These are phyloP conservation scores for Hemileccinum rubropunctum DNA, from an alignment of 768 basidiomycete species.

Conservation along the genomic window DNA sequence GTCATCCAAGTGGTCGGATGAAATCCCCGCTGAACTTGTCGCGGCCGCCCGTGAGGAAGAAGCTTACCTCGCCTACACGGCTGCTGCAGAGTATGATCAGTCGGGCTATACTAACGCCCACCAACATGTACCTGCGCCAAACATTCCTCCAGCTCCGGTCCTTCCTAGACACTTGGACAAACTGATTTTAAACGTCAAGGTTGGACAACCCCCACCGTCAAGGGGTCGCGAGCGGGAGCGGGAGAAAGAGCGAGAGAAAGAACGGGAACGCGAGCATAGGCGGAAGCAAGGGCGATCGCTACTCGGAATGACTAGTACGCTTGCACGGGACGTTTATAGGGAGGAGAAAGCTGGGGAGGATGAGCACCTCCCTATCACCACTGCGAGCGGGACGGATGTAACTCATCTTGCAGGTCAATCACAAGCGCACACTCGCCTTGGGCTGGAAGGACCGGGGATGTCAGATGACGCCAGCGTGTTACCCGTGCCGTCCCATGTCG, in stretches of 20 bases:
- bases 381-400: constrained; percentile 39
- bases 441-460: constrained; percentile 41
- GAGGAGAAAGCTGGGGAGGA: constrained; percentile 21
- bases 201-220: constrained; percentile 31
- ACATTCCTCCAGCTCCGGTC: constrained; percentile 83
- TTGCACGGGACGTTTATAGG: constrained; percentile 26
- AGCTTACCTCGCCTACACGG: constrained; percentile 49
- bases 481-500: constrained; percentile 91
- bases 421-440: constrained; percentile 30
- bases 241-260: constrained; percentile 35
- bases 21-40: constrained; percentile 74
- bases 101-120: constrained; percentile 35
- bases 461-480: constrained; percentile 89
- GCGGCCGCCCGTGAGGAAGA: constrained; percentile 86
- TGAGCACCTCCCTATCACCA: constrained; percentile 31
- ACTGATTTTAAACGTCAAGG: constrained; percentile 74
- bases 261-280: constrained; percentile 31
- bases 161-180: constrained; percentile 92
- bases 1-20: constrained; percentile 63
- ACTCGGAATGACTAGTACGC: constrained; percentile 35
- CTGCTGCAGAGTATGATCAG: constrained; percentile 33
- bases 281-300: constrained; percentile 32
- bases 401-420: constrained; percentile 28
- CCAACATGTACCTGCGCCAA: constrained; percentile 55
- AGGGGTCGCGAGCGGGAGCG: constrained; percentile 35